Base-by-base conservation (phyloP, 2,329 filamentous ascomycete species). In the Fusarium sp. region DNA sequence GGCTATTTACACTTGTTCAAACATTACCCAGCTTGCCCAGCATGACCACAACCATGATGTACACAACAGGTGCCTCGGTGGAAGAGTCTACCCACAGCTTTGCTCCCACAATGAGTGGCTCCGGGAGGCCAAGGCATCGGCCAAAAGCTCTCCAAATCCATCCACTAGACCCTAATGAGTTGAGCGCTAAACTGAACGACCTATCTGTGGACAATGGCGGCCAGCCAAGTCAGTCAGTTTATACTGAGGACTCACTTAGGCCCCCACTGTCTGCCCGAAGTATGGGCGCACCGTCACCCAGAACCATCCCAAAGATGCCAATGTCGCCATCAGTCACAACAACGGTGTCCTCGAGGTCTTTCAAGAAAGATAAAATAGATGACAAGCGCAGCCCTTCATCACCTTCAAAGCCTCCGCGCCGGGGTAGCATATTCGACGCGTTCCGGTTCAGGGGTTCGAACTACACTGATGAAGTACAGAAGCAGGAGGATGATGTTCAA, bases 131-230 rank as follows among this genome's bases (percentile, higher is more conserved):
- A 13, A 72, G 68, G 39, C 63, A 71, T 47, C 63, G 72, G 30
- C 72, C 72, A 41, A 69, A 66, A 40, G 60, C 71, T 14, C 67
- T 73, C 23, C 69, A 71, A 1, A 73, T 78, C 13, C 68, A 75
- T 32, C 75, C 79, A 3, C 76, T 89, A 45, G 86, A 89, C 62
- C 80, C 87, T 0, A 81, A 84, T 27, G 87, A 90, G 56, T 76
- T 90, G 27, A 81, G 82, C 13, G 81, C 83, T 32, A 83, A 86
- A 19, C 79, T 90, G 23, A 79, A 80, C 48, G 66, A 81, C 13
- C 83, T 89, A 19, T 76, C 86, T 15, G 80, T 79, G 7, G 81
- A 88, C 61, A 84, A 85, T 63, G 84, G 83, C n/a, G 47, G 50
- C 39, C 50, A 52, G 30, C 52, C 46, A n/a, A 43, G 62, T 4